These are phyloP conservation scores for Alternaria sp. DNA, from an alignment of 2,329 filamentous ascomycete genomes.

Conservation along the genomic window DNA sequence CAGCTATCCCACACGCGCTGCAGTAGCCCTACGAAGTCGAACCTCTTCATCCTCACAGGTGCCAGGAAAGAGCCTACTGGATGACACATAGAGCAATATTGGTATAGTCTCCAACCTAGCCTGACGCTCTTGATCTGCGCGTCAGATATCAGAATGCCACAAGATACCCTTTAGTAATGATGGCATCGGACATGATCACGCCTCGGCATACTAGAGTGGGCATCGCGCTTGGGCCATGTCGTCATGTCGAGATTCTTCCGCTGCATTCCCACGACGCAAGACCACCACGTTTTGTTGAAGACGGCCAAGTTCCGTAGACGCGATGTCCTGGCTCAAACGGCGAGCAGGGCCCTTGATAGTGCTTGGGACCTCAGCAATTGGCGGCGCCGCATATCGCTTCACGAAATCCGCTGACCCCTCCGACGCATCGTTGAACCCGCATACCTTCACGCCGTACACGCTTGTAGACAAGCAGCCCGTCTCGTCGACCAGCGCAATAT, in stretches of 20 bases:
- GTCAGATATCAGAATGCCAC: neutral
- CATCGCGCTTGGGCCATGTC: conserved; percentile 13
- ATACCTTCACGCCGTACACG: conserved; percentile 69
- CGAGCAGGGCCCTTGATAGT: conserved; percentile 39
- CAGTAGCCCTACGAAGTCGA: neutral
- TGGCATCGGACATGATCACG: neutral
- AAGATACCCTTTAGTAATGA: neutral
- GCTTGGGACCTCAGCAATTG: conserved; percentile 41
- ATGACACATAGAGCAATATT: neutral
- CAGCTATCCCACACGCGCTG: neutral
- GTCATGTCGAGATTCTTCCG: conserved; percentile 12
- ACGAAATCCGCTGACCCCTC: conserved; percentile 25
- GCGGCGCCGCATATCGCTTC: conserved; percentile 45
- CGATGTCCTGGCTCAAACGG: conserved; percentile 40
- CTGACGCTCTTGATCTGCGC: neutral
- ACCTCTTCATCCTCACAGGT: neutral
- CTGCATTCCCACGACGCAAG: neutral
- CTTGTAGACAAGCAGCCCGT: conserved; percentile 67
- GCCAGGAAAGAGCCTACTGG: neutral
- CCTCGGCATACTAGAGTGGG: conserved; percentile 7
- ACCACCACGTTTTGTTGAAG: neutral
- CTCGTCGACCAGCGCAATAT: conserved; percentile 71
- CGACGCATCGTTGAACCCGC: conserved; percentile 59
- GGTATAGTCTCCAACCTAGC: neutral
- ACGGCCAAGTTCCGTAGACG: neutral